Percentiles rank a stretch among this genome's conserved stretches.
Evolutionary conservation across 192 early-diverging fungal genomes (phyloP).

Genomic region (Entomortierella parvispora): DNA sequence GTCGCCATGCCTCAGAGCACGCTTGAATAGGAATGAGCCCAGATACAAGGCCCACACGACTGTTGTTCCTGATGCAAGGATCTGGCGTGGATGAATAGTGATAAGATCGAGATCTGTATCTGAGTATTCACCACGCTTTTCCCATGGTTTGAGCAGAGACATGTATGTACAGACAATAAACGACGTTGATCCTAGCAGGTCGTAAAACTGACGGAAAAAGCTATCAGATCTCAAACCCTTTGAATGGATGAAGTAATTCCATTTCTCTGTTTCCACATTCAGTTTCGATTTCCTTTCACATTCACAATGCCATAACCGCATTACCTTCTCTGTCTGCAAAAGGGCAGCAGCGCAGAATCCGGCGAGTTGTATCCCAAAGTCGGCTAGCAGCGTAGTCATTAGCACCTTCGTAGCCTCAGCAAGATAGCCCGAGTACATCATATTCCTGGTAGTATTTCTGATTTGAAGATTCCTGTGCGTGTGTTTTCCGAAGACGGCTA

Average conservation of each 20-base stretch:
- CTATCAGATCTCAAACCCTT: background rate
- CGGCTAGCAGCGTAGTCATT: conserved; percentile 8
- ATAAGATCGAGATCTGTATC: background rate
- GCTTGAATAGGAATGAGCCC: conserved; percentile 37
- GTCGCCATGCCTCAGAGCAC: conserved; percentile 42
- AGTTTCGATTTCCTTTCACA: background rate
- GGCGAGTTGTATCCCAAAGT: conserved; percentile 28
- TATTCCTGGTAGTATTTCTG: too few species aligned
- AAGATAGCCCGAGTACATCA: conserved; percentile 8
- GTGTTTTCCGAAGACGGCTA: too few species aligned
- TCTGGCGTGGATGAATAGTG: conserved; percentile 36
- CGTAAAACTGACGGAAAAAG: conserved; percentile 36
- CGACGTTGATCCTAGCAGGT: conserved; percentile 30
- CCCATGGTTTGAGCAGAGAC: conserved; percentile 36
- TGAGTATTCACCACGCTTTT: background rate
- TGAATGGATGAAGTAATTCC: background rate
- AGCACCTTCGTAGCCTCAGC: conserved; percentile 6
- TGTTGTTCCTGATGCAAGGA: conserved; percentile 42
- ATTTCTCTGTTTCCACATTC: background rate
- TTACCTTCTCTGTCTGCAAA: conserved; percentile 51
- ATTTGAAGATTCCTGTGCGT: too few species aligned
- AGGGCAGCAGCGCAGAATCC: conserved; percentile 22
- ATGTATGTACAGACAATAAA: conserved; percentile 38
- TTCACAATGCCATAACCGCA: background rate
- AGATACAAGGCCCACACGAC: conserved; percentile 39